phyloP scores from a whole-genome alignment of 805 yeast species.

The Myxozyma kluyveri region DNA sequence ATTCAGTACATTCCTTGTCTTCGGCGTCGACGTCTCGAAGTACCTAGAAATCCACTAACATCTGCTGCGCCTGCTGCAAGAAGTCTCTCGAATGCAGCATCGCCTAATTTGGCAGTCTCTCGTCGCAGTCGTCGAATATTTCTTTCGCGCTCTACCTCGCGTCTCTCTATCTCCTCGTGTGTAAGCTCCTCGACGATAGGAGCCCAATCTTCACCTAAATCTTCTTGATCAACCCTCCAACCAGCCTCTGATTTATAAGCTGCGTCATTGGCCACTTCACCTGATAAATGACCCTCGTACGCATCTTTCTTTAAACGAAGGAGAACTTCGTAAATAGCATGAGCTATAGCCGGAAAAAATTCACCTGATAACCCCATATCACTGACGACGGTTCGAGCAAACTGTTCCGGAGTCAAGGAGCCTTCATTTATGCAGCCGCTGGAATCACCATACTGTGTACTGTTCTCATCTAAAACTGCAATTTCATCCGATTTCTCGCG shows the following conservation, averaged over 20 bases:
- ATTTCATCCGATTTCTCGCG: not conserved
- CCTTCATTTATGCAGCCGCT: no score
- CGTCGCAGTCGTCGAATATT: conserved; percentile 88
- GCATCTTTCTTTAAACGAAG: conserved; percentile 77
- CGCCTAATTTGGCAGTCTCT: conserved; percentile 75
- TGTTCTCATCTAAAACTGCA: not conserved
- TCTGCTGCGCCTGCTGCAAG: conserved; percentile 17
- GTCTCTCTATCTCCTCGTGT: conserved; percentile 88
- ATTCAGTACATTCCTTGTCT: conserved; percentile 17
- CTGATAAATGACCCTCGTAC: conserved; percentile 61
- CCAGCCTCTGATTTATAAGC: conserved; percentile 65
- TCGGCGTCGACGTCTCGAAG: conserved; percentile 21
- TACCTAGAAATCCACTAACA: conserved; percentile 12
- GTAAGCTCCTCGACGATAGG: conserved; percentile 84
- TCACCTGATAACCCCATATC: conserved; percentile 84
- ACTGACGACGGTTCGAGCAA: conserved; percentile 75
- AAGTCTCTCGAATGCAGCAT: conserved; percentile 41
- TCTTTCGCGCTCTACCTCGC: conserved; percentile 93
- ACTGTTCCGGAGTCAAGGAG: conserved; percentile 68
- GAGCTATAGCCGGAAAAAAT: conserved; percentile 85
- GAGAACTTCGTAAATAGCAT: conserved; percentile 77
- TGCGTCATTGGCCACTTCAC: conserved; percentile 54
- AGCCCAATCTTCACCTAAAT: conserved; percentile 77
- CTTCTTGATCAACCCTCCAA: conserved; percentile 68
- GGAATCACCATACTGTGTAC: not conserved